Evolutionary conservation across 2,329 filamentous ascomycete species (phyloP).

Genomic region (Diplodia scrobiculata): DNA sequence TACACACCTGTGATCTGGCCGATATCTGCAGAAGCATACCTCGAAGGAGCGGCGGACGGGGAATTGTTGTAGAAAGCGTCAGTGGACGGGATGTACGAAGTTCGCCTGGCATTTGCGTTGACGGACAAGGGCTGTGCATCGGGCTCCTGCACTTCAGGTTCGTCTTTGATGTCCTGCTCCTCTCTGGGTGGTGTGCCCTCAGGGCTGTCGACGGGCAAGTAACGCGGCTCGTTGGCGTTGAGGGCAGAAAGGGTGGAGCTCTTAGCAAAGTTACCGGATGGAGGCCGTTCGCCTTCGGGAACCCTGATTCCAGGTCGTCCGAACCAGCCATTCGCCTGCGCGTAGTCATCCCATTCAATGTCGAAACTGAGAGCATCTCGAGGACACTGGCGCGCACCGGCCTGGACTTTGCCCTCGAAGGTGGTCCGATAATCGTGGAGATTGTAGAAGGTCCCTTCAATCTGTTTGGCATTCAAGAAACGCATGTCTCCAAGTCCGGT

Average conservation of each 20-base stretch:
- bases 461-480: not conserved
- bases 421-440: not conserved
- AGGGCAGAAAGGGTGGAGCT: not conserved
- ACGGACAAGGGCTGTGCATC: not conserved
- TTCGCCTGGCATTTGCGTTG: not conserved
- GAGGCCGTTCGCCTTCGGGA: not conserved
- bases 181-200: not conserved
- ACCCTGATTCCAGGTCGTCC: not conserved
- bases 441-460: constrained; percentile 13
- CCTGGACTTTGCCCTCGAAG: not conserved
- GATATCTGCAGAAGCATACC: not conserved
- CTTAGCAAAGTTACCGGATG: not conserved
- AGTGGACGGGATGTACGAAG: not conserved
- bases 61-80: constrained; percentile 3
- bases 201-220: constrained; percentile 29
- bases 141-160: not conserved
- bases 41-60: not conserved
- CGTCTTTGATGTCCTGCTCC: not conserved
- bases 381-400: not conserved
- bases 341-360: constrained; percentile 5
- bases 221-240: not conserved
- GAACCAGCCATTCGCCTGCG: not conserved
- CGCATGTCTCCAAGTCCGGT: not conserved
- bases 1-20: constrained; percentile 50
- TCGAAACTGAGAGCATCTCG: constrained; percentile 1